phyloP scores from a whole-genome alignment of 2,329 filamentous ascomycete genomes.

The Pezizomycotina sp. region DNA sequence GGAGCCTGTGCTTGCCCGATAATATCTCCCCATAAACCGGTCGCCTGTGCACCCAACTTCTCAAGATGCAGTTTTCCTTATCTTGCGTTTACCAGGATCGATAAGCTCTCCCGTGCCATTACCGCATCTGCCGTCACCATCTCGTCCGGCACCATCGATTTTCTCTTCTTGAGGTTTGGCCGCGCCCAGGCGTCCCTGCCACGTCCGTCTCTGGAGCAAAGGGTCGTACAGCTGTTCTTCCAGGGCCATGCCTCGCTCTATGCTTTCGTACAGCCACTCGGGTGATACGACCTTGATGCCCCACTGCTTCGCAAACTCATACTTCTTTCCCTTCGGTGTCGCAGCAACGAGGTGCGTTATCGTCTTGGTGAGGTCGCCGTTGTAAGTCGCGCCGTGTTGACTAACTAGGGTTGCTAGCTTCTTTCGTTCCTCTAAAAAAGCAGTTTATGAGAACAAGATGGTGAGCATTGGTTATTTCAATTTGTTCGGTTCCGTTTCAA shows the following conservation, averaged over 20 bases:
- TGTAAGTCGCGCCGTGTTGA: slow-evolving; percentile 67
- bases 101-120: slow-evolving; percentile 5
- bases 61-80: slow-evolving; percentile 76
- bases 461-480: slow-evolving; percentile 4
- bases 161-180: slow-evolving; percentile 44
- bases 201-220: slow-evolving; percentile 52
- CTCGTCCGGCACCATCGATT: slow-evolving; percentile 37
- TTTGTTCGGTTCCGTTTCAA: background rate
- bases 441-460: too few relatives aligned
- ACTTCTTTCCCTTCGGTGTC: slow-evolving; percentile 72
- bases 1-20: slow-evolving; percentile 35
- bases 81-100: slow-evolving; percentile 50
- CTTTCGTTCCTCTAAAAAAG: too few relatives aligned
- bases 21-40: slow-evolving; percentile 85
- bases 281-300: slow-evolving; percentile 59
- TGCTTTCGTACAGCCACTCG: slow-evolving; percentile 72
- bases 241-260: slow-evolving; percentile 74
- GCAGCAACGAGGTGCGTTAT: slow-evolving; percentile 79
- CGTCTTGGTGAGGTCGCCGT: slow-evolving; percentile 67
- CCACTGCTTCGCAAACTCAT: slow-evolving; percentile 73
- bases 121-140: slow-evolving; percentile 9
- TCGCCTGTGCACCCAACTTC: slow-evolving; percentile 64
- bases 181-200: slow-evolving; percentile 35
- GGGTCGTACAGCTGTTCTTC: slow-evolving; percentile 78
- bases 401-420: slow-evolving; percentile 9